A percentile compares a stretch with the other conserved stretches of the same genome.
phyloP scores from a whole-genome alignment of 2,329 filamentous ascomycete species.

The Colletotrichum sp. region DNA sequence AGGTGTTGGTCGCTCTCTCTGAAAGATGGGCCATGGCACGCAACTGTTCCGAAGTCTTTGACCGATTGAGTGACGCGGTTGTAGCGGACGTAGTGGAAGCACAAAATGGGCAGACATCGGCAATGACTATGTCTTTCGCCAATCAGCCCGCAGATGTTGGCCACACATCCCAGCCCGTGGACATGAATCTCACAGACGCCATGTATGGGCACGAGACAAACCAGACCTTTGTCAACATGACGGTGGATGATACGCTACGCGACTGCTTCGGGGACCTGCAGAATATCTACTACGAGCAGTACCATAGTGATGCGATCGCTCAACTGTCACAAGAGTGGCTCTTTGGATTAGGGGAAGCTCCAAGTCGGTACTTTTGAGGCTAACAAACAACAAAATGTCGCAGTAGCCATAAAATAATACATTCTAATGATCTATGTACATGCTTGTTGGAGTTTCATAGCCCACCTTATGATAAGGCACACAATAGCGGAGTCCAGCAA shows the following conservation, averaged over 20 bases:
- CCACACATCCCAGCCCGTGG: not conserved
- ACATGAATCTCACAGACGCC: not conserved
- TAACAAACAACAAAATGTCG: no score
- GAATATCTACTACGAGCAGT: slow-evolving; percentile 26
- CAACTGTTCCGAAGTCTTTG: slow-evolving; percentile 47
- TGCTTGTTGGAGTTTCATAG: no score
- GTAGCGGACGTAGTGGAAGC: slow-evolving; percentile 43
- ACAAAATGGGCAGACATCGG: not conserved
- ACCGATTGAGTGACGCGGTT: slow-evolving; percentile 46
- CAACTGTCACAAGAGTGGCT: slow-evolving; percentile 29
- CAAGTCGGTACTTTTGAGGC: not conserved
- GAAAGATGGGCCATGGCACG: slow-evolving; percentile 45
- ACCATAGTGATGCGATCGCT: slow-evolving; percentile 26
- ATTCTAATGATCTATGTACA: no score
- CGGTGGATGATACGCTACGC: slow-evolving; percentile 41
- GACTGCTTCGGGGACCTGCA: slow-evolving; percentile 39
- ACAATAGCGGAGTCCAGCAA: no score
- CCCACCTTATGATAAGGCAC: no score
- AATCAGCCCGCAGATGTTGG: not conserved
- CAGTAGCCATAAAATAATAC: no score
- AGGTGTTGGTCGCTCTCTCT: slow-evolving; percentile 47
- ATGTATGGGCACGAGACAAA: not conserved
- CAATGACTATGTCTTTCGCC: not conserved
- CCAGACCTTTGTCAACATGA: slow-evolving; percentile 28
- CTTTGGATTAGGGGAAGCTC: slow-evolving; percentile 17